A percentile compares a stretch with the other conserved stretches of the same genome.
phyloP scores from a whole-genome alignment of 495 filamentous ascomycete species.

The Podospora fimiseda region DNA sequence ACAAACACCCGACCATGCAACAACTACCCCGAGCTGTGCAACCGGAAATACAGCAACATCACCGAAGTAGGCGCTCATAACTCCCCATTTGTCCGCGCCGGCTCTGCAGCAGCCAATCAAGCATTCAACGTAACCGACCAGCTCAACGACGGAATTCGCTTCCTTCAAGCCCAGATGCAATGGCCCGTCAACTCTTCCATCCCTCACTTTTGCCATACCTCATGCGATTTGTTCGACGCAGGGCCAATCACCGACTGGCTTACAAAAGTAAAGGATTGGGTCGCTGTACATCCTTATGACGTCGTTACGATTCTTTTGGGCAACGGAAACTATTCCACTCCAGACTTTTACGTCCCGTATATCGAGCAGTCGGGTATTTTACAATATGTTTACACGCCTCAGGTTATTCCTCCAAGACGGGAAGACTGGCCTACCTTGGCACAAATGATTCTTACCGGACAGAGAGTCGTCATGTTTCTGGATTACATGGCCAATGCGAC shows the following conservation, averaged over 20 bases:
- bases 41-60: conserved; percentile 78
- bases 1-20: conserved; percentile 80
- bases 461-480: conserved; percentile 48
- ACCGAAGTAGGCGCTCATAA: conserved; percentile 83
- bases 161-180: conserved; percentile 78
- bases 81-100: conserved; percentile 67
- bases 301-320: conserved; percentile 86
- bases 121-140: conserved; percentile 60
- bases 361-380: conserved; percentile 63
- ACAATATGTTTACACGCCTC: conserved; percentile 64
- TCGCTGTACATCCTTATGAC: conserved; percentile 72
- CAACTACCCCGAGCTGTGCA: conserved; percentile 76
- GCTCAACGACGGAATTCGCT: conserved; percentile 81
- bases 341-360: conserved; percentile 36
- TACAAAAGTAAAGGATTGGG: conserved; percentile 61
- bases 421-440: conserved; percentile 80
- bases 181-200: conserved; percentile 35
- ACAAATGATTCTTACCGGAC: conserved; percentile 62
- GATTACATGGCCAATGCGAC: conserved; percentile 84
- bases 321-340: conserved; percentile 62
- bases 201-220: conserved; percentile 68
- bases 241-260: conserved; percentile 75
- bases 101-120: conserved; percentile 77
- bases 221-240: conserved; percentile 70
- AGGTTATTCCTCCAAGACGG: conserved; percentile 58